Evolutionary conservation across 2,329 filamentous ascomycete species (phyloP).

Genomic region (Nothopassalora personata): DNA sequence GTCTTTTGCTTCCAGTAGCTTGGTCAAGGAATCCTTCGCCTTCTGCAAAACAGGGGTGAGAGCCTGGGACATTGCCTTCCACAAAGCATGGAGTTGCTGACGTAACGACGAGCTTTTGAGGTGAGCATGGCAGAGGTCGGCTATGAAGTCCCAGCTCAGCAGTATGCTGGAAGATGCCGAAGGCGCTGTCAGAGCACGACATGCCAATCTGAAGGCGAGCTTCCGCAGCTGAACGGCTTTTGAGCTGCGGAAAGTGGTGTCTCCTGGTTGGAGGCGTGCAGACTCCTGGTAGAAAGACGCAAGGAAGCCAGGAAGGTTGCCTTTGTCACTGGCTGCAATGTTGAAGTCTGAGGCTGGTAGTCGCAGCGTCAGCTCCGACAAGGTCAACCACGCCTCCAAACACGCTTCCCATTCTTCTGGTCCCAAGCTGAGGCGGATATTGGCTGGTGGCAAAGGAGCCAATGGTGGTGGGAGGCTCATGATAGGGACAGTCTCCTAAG

Average conservation of each 20-base stretch:
- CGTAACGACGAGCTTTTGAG: slow-evolving; percentile 56
- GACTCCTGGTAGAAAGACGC: slow-evolving; percentile 59
- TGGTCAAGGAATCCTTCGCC: slow-evolving; percentile 59
- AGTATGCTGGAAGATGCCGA: slow-evolving; percentile 41
- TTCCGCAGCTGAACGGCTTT: slow-evolving; percentile 54
- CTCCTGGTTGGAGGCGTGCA: slow-evolving; percentile 21
- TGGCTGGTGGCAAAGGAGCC: slow-evolving; percentile 67
- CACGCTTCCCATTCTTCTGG: slow-evolving; percentile 71
- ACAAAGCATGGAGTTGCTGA: slow-evolving; percentile 47
- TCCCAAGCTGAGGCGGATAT: slow-evolving; percentile 61
- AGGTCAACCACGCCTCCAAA: slow-evolving; percentile 67
- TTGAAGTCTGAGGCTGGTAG: slow-evolving; percentile 54
- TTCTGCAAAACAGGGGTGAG: slow-evolving; percentile 54
- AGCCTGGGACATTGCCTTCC: slow-evolving; percentile 45
- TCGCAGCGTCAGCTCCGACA: slow-evolving; percentile 61
- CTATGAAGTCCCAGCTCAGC: slow-evolving; percentile 62
- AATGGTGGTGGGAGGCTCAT: slow-evolving; percentile 63
- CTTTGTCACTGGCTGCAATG: slow-evolving; percentile 47
- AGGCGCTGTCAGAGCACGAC: slow-evolving; percentile 15
- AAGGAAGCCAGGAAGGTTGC: slow-evolving; percentile 60
- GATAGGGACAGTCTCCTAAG: not conserved
- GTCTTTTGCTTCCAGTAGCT: slow-evolving; percentile 54
- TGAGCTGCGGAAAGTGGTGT: slow-evolving; percentile 22
- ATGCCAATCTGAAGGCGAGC: slow-evolving; percentile 57
- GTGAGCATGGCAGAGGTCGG: slow-evolving; percentile 63